A percentile compares a stretch with the other conserved stretches of the same genome.
phyloP scores from a whole-genome alignment of 1,139 yeast genomes.

The Geotrichum candidum region DNA sequence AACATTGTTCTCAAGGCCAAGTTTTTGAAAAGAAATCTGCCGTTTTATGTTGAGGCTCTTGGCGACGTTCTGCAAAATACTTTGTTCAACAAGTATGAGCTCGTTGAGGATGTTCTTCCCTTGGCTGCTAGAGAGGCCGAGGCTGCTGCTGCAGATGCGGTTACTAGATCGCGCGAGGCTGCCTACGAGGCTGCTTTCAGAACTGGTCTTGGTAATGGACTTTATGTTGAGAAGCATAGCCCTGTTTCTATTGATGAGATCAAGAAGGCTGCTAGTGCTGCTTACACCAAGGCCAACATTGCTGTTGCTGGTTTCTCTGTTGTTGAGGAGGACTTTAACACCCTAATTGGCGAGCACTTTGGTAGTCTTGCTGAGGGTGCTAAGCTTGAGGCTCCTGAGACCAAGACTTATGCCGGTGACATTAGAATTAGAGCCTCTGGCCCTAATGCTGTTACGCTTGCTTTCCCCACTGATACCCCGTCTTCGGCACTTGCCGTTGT shows the following conservation, averaged over 20 bases:
- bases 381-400: slow-evolving; percentile 40
- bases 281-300: slow-evolving; percentile 65
- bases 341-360: slow-evolving; percentile 62
- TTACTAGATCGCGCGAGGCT: slow-evolving; percentile 64
- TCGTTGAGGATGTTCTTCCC: slow-evolving; percentile 75
- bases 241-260: slow-evolving; percentile 60
- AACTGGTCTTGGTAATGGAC: slow-evolving; percentile 81
- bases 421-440: slow-evolving; percentile 69
- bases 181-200: slow-evolving; percentile 81
- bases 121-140: slow-evolving; percentile 51
- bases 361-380: slow-evolving; percentile 56
- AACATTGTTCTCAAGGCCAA: slow-evolving; percentile 69
- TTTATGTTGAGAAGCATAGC: slow-evolving; percentile 61
- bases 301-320: slow-evolving; percentile 72
- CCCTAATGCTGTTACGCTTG: slow-evolving; percentile 68
- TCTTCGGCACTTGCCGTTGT: slow-evolving; percentile 67
- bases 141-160: slow-evolving; percentile 47
- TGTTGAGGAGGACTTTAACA: slow-evolving; percentile 58
- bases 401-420: slow-evolving; percentile 56
- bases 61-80: slow-evolving; percentile 72
- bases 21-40: slow-evolving; percentile 82
- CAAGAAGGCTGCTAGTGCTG: slow-evolving; percentile 58
- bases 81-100: slow-evolving; percentile 68
- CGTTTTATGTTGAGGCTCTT: slow-evolving; percentile 82
- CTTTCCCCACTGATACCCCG: slow-evolving; percentile 67